Base-by-base conservation (phyloP, 2,329 filamentous ascomycete species). In the Grosmannia huntii region DNA sequence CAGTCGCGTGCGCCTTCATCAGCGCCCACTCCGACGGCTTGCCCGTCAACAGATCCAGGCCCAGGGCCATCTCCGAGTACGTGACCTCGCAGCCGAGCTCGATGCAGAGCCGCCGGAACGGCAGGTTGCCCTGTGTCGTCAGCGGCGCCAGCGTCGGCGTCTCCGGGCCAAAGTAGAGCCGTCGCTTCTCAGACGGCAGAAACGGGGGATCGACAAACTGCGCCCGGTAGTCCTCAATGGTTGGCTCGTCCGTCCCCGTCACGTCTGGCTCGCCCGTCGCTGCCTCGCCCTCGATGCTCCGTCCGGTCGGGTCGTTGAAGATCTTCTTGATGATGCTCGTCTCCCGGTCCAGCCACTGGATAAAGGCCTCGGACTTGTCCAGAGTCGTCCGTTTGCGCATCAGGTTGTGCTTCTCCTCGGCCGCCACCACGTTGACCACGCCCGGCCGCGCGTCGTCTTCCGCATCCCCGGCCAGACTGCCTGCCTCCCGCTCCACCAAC, bases 31-130 rank as follows among this genome's bases (percentile, higher is more conserved):
- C 94, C 1, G 85, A 80, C 72, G 92, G 95, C 63, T 87, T 83
- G 41, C 94, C 94, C 70, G 96, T 90, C 6, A 99, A 79, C 49
- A 99, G 74, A 11, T 92, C 91, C 71, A 95, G 75, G 31, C 89
- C 85, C 81, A 99, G 88, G 4, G 92, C 94, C 94, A 99, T 99
- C 72, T 99, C 94, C 0, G 92, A 97, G 75, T 96, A 99, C 0
- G 94, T 99, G 54, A 95, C 78, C 68, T 96, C 87, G 31, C 90
- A 91, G 41, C 94, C 94, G 27, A 97, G 80, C 58, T 91, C 87
- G 14, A 90, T 85, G 67, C 91, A 96, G 33, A 99, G 81, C 55
- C 94, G 83, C 59, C 94, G 86, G 75, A 96, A 99, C 1, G 94
- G 94, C 53, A 97, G 78, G 66, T 99, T 99, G 52, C 94, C 94